Percentiles rank a stretch among this genome's conserved stretches.
phyloP scores from a whole-genome alignment of 2,329 filamentous ascomycete species.

The Cladosporium velox region DNA sequence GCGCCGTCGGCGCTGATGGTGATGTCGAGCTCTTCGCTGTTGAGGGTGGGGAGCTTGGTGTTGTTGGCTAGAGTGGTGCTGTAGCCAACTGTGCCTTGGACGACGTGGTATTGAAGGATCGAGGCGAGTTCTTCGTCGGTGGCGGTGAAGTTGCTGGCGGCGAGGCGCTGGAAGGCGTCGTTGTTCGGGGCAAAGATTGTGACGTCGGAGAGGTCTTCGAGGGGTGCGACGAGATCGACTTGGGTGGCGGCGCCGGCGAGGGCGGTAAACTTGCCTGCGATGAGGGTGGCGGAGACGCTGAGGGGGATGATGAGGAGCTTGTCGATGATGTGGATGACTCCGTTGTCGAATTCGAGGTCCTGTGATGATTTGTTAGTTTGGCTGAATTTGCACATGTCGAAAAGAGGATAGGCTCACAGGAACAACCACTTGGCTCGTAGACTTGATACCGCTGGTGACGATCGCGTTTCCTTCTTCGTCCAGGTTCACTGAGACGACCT shows the following conservation, averaged over 20 bases:
- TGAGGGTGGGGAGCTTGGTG: slow-evolving; percentile 39
- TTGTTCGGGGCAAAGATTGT: slow-evolving; percentile 66
- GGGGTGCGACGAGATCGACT: slow-evolving; percentile 39
- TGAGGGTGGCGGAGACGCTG: slow-evolving; percentile 28
- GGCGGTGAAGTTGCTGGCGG: slow-evolving; percentile 48
- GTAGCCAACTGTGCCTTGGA: slow-evolving; percentile 59
- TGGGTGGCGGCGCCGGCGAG: slow-evolving; percentile 26
- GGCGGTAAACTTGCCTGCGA: slow-evolving; percentile 35
- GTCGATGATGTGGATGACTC: slow-evolving; percentile 52
- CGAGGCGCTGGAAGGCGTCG: slow-evolving; percentile 58
- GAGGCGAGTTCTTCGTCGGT: slow-evolving; percentile 24
- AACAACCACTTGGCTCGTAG: slow-evolving; percentile 49
- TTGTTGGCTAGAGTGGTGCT: slow-evolving; percentile 44
- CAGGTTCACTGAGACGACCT: slow-evolving; percentile 51
- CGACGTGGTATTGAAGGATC: slow-evolving; percentile 66
- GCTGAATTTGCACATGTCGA: neutral
- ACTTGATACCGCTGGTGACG: slow-evolving; percentile 53
- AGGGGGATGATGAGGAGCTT: slow-evolving; percentile 45
- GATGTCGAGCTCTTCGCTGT: slow-evolving; percentile 44
- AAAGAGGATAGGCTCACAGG: slow-evolving; percentile 43
- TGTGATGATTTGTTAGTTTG: neutral
- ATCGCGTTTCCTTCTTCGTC: slow-evolving; percentile 37
- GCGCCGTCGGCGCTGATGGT: slow-evolving; percentile 37
- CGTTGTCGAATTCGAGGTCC: slow-evolving; percentile 33
- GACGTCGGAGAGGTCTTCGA: slow-evolving; percentile 49